A percentile compares a stretch with the other conserved stretches of the same genome.
phyloP scores from a whole-genome alignment of 345 rosid genomes.

The Aethionema arabicum region DNA sequence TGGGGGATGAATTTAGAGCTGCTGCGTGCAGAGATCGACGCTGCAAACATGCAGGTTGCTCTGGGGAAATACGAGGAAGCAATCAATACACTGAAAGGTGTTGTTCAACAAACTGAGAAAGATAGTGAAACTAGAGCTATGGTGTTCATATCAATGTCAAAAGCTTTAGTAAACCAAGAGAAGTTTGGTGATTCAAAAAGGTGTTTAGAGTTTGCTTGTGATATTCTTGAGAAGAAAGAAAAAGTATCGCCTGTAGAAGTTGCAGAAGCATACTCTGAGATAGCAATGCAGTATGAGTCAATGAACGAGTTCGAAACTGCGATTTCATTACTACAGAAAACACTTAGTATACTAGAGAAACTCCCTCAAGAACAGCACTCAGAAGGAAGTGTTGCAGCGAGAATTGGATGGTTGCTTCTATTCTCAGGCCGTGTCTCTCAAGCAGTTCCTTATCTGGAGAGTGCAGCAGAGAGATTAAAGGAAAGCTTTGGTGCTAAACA shows the following conservation, averaged over 20 bases:
- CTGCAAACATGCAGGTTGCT: constrained; percentile 88
- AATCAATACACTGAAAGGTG: constrained; percentile 56
- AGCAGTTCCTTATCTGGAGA: constrained; percentile 88
- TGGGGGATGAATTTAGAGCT: constrained; percentile 81
- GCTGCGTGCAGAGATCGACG: constrained; percentile 76
- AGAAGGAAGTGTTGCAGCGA: constrained; percentile 85
- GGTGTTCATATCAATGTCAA: constrained; percentile 82
- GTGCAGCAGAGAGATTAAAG: constrained; percentile 78
- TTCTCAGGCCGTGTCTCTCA: constrained; percentile 77
- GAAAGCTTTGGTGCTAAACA: constrained; percentile 93
- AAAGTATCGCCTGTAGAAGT: constrained; percentile 61
- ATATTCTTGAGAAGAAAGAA: constrained; percentile 80
- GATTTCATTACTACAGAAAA: constrained; percentile 68
- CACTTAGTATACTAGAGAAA: constrained; percentile 70
- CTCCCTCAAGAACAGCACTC: constrained; percentile 87
- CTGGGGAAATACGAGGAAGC: constrained; percentile 78
- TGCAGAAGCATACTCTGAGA: constrained; percentile 88
- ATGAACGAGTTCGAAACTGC: constrained; percentile 86
- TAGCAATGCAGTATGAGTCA: constrained; percentile 84
- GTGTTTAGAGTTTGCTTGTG: constrained; percentile 78
- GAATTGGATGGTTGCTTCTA: constrained; percentile 88
- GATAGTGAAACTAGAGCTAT: constrained; percentile 71
- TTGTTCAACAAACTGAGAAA: constrained; percentile 68
- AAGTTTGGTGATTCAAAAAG: constrained; percentile 65
- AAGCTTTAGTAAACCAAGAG: constrained; percentile 67